phyloP scores from a whole-genome alignment of 2,329 filamentous ascomycete genomes.

The Nemania sp. region DNA sequence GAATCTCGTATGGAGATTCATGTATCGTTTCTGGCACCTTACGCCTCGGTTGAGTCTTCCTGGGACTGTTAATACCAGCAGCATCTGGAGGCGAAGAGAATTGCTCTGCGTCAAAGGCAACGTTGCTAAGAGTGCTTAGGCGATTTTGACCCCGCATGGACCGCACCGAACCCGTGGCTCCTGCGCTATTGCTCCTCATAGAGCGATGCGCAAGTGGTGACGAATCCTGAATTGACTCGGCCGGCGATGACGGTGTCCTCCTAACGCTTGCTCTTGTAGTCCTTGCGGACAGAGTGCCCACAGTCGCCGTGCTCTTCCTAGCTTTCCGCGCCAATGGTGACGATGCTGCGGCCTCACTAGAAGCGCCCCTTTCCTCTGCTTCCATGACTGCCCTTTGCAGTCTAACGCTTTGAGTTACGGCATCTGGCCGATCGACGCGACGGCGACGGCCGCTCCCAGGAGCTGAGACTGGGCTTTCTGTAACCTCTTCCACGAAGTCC shows the following conservation, averaged over 20 bases:
- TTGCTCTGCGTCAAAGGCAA: constrained; percentile 36
- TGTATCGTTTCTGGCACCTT: constrained; percentile 34
- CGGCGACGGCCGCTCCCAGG: constrained; percentile 67
- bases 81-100: constrained; percentile 49
- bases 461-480: constrained; percentile 66
- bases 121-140: constrained; percentile 39
- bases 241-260: constrained; percentile 35
- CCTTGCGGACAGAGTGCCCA: constrained; percentile 47
- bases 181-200: constrained; percentile 42
- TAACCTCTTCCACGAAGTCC: constrained; percentile 57
- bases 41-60: constrained; percentile 45
- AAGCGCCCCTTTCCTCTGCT: constrained; percentile 47
- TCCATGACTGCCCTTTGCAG: constrained; percentile 57
- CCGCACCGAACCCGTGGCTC: constrained; percentile 41
- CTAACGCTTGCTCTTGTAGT: constrained; percentile 46
- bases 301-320: constrained; percentile 51
- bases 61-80: constrained; percentile 46
- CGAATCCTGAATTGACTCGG: constrained; percentile 38
- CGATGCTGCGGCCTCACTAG: constrained; percentile 51
- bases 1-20: constrained; percentile 35
- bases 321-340: constrained; percentile 61
- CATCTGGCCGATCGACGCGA: constrained; percentile 52
- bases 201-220: constrained; percentile 40
- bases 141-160: constrained; percentile 44
- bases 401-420: constrained; percentile 56